Evolutionary conservation across 768 basidiomycete species (phyloP).

Genomic region (Macrocybe gigantea): DNA sequence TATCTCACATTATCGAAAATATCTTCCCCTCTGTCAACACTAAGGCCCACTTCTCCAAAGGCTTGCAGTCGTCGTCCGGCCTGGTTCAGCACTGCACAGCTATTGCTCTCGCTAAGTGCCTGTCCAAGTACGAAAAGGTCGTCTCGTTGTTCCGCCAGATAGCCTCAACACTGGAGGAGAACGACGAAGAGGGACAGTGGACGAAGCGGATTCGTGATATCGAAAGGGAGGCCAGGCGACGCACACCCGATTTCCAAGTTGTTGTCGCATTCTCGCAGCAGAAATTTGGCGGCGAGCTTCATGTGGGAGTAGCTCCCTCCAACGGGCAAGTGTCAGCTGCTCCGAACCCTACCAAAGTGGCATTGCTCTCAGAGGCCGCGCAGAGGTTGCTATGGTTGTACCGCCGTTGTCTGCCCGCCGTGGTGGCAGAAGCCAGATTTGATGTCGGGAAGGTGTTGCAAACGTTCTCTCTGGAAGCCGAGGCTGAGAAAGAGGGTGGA

Average conservation of each 20-base stretch:
- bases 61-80: slow-evolving; percentile 62
- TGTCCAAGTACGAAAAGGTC: slow-evolving; percentile 65
- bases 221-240: slow-evolving; percentile 66
- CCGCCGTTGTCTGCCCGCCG: slow-evolving; percentile 65
- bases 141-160: slow-evolving; percentile 41
- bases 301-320: not conserved
- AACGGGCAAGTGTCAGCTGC: not conserved
- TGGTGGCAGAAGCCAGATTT: slow-evolving; percentile 77
- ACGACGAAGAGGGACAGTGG: slow-evolving; percentile 68
- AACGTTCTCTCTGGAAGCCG: slow-evolving; percentile 24
- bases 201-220: slow-evolving; percentile 55
- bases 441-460: slow-evolving; percentile 79
- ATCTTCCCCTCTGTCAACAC: slow-evolving; percentile 68
- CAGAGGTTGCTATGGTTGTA: slow-evolving; percentile 83
- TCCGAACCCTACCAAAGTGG: slow-evolving; percentile 33
- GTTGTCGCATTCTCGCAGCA: slow-evolving; percentile 78
- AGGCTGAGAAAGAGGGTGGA: slow-evolving; percentile 3
- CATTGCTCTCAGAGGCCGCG: slow-evolving; percentile 73
- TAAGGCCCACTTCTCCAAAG: slow-evolving; percentile 74
- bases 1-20: slow-evolving; percentile 67
- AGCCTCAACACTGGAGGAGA: slow-evolving; percentile 52
- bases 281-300: slow-evolving; percentile 17
- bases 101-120: slow-evolving; percentile 66
- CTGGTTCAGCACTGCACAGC: slow-evolving; percentile 88
- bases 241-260: slow-evolving; percentile 85